phyloP scores from a whole-genome alignment of 2,329 filamentous ascomycete genomes.

The Dactylonectria estremocensis region DNA sequence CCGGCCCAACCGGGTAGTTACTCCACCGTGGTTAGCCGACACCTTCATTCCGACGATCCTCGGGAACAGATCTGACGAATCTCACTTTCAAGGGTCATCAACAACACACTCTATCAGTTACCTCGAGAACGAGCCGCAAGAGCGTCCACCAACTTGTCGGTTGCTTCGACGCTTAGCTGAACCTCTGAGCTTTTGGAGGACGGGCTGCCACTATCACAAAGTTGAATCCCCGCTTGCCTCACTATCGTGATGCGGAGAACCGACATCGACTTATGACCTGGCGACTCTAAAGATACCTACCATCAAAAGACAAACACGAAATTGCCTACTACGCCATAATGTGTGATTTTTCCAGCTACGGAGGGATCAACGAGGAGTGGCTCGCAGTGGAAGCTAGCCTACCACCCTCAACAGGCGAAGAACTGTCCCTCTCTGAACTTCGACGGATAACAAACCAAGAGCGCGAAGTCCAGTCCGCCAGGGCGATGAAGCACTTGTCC shows the following conservation, averaged over 20 bases:
- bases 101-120: neutral
- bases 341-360: constrained; percentile 56
- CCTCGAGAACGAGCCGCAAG: neutral
- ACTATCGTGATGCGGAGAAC: neutral
- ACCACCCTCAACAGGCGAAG: constrained; percentile 20
- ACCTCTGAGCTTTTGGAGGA: neutral
- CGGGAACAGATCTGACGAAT: neutral
- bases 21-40: constrained; percentile 20
- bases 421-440: constrained; percentile 32
- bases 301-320: neutral
- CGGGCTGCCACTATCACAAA: neutral
- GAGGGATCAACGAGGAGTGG: constrained; percentile 61
- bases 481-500: constrained; percentile 23
- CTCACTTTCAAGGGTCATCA: neutral
- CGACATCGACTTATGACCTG: neutral
- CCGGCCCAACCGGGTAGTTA: neutral
- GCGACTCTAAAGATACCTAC: neutral
- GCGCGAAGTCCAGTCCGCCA: constrained; percentile 27
- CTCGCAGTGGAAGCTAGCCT: constrained; percentile 51
- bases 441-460: constrained; percentile 34
- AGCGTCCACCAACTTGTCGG: too few species aligned
- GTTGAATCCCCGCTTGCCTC: neutral
- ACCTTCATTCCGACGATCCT: neutral
- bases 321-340: constrained; percentile 18
- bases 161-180: neutral